Conservation (phyloP, 2,329 filamentous ascomycete genomes). For the Nemania serpens region DNA sequence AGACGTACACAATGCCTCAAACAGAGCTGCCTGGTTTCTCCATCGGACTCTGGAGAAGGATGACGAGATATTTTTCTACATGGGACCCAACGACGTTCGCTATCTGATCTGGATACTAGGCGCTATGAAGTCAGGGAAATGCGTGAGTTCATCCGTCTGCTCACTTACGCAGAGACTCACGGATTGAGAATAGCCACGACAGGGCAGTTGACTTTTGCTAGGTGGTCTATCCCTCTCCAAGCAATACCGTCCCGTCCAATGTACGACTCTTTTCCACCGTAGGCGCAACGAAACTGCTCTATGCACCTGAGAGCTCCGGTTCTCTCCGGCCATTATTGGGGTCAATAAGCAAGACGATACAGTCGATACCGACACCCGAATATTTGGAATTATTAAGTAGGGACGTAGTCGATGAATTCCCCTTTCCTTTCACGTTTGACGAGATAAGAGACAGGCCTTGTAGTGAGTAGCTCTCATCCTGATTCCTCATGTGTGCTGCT, state of each 20-base stretch:
- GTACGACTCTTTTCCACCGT: slow-evolving; percentile 22
- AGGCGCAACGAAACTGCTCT: slow-evolving; percentile 20
- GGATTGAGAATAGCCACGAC: neutral
- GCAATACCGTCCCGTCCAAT: slow-evolving; percentile 24
- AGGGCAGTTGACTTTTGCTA: slow-evolving; percentile 3
- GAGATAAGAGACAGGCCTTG: slow-evolving; percentile 10
- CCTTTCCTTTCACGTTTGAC: slow-evolving; percentile 20
- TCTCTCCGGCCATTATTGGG: slow-evolving; percentile 12
- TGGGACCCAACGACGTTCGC: slow-evolving; percentile 34
- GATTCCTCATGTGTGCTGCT: neutral
- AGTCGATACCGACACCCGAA: slow-evolving; percentile 14
- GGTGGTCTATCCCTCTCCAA: slow-evolving; percentile 22
- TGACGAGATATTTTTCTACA: slow-evolving; percentile 32
- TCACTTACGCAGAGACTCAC: neutral
- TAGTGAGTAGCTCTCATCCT: slow-evolving; percentile 8
- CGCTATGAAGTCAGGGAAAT: slow-evolving; percentile 36
- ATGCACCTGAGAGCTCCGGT: slow-evolving; percentile 21
- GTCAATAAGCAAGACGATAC: slow-evolving; percentile 3
- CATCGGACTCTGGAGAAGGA: slow-evolving; percentile 20
- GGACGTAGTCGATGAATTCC: slow-evolving; percentile 17
- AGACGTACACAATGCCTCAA: slow-evolving; percentile 30
- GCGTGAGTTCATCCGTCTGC: slow-evolving; percentile 21
- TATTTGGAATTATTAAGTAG: slow-evolving; percentile 13
- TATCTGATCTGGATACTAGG: slow-evolving; percentile 35
- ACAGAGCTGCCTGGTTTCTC: slow-evolving; percentile 37